Evolutionary conservation across 208 protist species (phyloP).

Genomic region (Acanthamoeba royreba): DNA sequence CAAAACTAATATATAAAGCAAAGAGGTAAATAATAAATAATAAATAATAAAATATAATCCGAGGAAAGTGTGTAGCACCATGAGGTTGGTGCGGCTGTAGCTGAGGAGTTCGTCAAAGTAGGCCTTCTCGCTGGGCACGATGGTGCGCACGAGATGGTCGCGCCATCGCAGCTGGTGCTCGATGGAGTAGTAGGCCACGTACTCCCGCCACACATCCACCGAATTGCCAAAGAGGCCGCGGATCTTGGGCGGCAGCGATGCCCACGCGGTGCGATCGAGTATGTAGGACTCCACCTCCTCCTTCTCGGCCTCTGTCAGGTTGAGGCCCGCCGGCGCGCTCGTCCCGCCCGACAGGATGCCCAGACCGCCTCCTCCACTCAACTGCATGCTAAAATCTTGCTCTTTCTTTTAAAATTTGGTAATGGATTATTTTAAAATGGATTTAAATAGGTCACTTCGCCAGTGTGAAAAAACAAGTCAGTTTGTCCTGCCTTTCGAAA

Average conservation of each 20-base stretch:
- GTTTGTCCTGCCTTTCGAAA: no score
- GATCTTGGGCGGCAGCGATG: not conserved
- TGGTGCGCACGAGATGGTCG: slow-evolving; percentile 62
- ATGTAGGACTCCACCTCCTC: slow-evolving; percentile 5
- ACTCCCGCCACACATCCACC: not conserved
- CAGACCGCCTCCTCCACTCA: no score
- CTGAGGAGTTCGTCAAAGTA: slow-evolving; percentile 78
- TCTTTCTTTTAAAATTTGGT: no score
- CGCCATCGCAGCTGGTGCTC: slow-evolving; percentile 74
- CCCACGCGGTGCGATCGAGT: not conserved
- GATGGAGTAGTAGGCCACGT: slow-evolving; percentile 24
- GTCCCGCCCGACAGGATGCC: not conserved
- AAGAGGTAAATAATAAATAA: not conserved
- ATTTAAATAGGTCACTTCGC: no score
- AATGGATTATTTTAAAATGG: no score
- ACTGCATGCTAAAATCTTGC: no score
- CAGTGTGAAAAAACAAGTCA: no score
- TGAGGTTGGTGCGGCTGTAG: slow-evolving; percentile 59
- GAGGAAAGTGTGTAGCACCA: slow-evolving; percentile 33
- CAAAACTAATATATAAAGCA: no score
- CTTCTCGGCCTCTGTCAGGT: not conserved
- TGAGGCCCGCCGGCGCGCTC: not conserved
- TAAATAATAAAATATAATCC: not conserved
- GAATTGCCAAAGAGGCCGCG: not conserved
- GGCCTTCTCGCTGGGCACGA: slow-evolving; percentile 64